phyloP scores from a whole-genome alignment of 2,329 filamentous ascomycete species.

The Sporothrix pallida region DNA sequence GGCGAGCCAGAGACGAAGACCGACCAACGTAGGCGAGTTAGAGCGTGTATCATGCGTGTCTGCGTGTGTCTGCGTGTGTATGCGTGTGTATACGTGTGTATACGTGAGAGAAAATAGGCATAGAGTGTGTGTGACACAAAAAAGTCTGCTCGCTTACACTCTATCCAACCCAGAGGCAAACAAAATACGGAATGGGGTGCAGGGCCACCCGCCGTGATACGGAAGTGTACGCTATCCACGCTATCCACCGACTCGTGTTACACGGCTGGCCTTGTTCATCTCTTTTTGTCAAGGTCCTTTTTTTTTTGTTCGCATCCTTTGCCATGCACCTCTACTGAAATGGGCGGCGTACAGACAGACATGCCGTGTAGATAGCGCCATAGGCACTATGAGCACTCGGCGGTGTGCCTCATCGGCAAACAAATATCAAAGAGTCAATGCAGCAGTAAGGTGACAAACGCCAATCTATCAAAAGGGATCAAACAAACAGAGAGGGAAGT shows the following conservation, averaged over 20 bases:
- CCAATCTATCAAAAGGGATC: no score
- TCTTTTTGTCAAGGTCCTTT: not conserved
- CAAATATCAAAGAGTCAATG: constrained; percentile 33
- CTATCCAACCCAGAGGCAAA: constrained; percentile 12
- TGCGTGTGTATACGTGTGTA: no score
- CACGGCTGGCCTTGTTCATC: constrained; percentile 20
- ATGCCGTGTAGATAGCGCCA: not conserved
- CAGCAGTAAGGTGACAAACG: no score
- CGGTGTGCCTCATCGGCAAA: constrained; percentile 38
- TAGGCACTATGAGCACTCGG: constrained; percentile 36
- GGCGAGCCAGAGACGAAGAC: not conserved
- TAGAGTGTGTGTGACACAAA: not conserved
- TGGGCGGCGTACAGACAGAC: not conserved
- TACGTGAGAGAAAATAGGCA: not conserved
- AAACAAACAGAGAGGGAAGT: no score
- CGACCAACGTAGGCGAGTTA: not conserved
- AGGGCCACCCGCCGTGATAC: constrained; percentile 6
- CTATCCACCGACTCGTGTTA: constrained; percentile 27
- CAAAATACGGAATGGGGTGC: constrained; percentile 7
- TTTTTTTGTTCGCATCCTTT: not conserved
- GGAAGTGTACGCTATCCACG: constrained; percentile 20
- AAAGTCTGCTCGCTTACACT: constrained; percentile 22
- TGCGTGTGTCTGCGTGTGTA: no score
- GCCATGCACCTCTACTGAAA: not conserved
- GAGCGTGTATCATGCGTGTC: no score